phyloP scores from a whole-genome alignment of 805 yeast genomes.

The Metschnikowia shivogae region DNA sequence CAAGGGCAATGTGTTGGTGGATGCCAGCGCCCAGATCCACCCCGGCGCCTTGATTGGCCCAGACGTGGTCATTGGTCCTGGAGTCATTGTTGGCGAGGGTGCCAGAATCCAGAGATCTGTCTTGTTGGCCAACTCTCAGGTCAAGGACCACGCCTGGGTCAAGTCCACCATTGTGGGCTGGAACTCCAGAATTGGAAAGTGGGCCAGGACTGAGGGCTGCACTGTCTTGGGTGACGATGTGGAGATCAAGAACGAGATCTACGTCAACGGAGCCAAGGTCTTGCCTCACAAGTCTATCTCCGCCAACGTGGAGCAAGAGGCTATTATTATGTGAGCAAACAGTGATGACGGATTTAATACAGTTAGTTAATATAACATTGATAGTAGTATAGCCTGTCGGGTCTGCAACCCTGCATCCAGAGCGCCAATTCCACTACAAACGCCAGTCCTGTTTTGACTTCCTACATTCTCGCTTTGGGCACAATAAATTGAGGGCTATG shows the following conservation, averaged over 20 bases:
- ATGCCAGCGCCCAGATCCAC: conserved; percentile 91
- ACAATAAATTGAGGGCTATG: no score
- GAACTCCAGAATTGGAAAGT: conserved; percentile 96
- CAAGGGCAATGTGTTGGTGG: conserved; percentile 91
- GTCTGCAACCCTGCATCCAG: no score
- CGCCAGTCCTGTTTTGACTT: no score
- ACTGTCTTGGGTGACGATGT: conserved; percentile 99
- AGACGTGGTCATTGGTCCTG: conserved; percentile 95
- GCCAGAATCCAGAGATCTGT: conserved; percentile 97
- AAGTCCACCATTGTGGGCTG: conserved; percentile 98
- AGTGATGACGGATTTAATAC: background rate
- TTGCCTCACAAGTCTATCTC: conserved; percentile 98
- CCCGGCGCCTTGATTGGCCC: conserved; percentile 96
- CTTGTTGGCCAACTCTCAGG: conserved; percentile 81
- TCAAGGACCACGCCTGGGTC: conserved; percentile 97
- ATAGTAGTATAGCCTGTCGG: no score
- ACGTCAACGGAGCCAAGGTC: conserved; percentile 98
- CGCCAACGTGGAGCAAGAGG: conserved; percentile 93
- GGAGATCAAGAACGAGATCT: conserved; percentile 95
- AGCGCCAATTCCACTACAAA: no score
- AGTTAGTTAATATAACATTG: no score
- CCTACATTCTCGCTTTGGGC: no score
- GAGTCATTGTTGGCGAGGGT: conserved; percentile 94
- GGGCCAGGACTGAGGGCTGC: conserved; percentile 98
- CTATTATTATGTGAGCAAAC: conserved; percentile 81